phyloP scores from a whole-genome alignment of 306 rosid species.

The Castanea crenata region DNA sequence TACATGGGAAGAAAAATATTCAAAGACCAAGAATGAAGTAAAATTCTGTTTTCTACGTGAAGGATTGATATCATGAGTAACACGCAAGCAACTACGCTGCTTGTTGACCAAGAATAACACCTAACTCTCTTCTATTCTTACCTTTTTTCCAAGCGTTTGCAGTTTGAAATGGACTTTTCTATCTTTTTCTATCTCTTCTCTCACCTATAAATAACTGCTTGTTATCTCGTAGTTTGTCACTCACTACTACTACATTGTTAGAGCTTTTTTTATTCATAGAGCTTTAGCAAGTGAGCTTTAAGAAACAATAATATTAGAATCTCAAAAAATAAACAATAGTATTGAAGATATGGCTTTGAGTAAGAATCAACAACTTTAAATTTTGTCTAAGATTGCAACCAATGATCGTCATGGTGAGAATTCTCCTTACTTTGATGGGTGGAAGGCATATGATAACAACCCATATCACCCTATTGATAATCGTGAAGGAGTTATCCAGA shows the following conservation, averaged over 20 bases:
- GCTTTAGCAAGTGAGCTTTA: too few relatives aligned
- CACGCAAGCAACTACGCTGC: slow-evolving; percentile 41
- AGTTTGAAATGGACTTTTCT: slow-evolving; percentile 30
- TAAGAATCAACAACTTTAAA: slow-evolving; percentile 3
- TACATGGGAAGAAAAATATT: too few relatives aligned
- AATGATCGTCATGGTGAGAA: slow-evolving; percentile 76
- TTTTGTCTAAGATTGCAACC: slow-evolving; percentile 42
- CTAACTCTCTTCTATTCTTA: too few relatives aligned
- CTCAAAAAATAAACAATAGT: background rate
- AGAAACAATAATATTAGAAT: too few relatives aligned
- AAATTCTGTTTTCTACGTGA: slow-evolving; percentile 25
- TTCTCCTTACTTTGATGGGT: slow-evolving; percentile 80
- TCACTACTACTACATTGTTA: background rate
- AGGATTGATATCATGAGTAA: background rate
- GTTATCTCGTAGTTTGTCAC: background rate
- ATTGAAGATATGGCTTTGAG: slow-evolving; percentile 22
- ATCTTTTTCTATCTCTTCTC: too few relatives aligned
- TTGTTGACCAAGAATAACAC: slow-evolving; percentile 28
- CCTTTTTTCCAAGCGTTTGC: background rate
- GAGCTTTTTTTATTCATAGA: too few relatives aligned
- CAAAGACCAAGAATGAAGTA: background rate
- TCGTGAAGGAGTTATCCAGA: slow-evolving; percentile 77
- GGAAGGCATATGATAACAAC: slow-evolving; percentile 75
- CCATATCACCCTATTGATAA: slow-evolving; percentile 66
- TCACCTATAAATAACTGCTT: too few relatives aligned